Percentiles rank a stretch among this genome's conserved stretches.
phyloP scores from a whole-genome alignment of 306 rosid species.

The Cyclanthera cordifolia region DNA sequence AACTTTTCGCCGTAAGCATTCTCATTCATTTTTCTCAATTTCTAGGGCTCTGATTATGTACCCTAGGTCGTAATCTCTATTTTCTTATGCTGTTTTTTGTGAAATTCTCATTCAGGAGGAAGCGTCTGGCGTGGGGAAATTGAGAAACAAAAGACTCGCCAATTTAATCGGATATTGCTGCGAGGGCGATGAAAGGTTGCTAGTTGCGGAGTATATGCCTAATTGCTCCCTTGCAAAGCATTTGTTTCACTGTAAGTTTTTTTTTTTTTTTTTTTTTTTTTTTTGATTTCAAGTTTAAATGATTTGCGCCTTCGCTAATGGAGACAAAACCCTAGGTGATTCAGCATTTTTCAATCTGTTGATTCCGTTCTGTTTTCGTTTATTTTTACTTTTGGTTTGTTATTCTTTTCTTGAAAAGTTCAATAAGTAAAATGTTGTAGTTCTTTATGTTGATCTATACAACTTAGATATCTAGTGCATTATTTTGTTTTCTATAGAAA shows the following conservation, averaged over 20 bases:
- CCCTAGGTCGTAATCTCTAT: not conserved
- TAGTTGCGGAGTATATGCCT: slow-evolving; percentile 71
- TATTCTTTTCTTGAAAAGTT: not conserved
- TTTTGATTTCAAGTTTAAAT: not conserved
- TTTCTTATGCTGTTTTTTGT: not conserved
- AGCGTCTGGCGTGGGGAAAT: slow-evolving; percentile 58
- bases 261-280: not conserved
- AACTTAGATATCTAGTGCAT: not conserved
- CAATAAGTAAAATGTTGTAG: not conserved
- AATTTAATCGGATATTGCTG: slow-evolving; percentile 80
- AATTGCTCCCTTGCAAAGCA: slow-evolving; percentile 71
- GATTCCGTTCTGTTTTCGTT: not conserved
- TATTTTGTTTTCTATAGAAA: not conserved
- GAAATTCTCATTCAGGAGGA: slow-evolving; percentile 35
- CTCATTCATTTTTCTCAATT: not conserved
- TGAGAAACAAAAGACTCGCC: slow-evolving; percentile 51
- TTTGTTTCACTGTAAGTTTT: slow-evolving; percentile 49
- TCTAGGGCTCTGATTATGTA: not conserved
- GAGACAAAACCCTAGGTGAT: not conserved
- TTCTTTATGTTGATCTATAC: not conserved
- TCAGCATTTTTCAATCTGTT: not conserved
- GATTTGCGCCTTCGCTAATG: not conserved
- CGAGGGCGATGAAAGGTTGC: slow-evolving; percentile 62
- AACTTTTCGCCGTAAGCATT: slow-evolving; percentile 45
- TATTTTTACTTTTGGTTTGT: not conserved